Percentiles rank a stretch among this genome's conserved stretches.
Conservation (phyloP, 2,329 filamentous ascomycete genomes). For the Exophiala sp. region DNA sequence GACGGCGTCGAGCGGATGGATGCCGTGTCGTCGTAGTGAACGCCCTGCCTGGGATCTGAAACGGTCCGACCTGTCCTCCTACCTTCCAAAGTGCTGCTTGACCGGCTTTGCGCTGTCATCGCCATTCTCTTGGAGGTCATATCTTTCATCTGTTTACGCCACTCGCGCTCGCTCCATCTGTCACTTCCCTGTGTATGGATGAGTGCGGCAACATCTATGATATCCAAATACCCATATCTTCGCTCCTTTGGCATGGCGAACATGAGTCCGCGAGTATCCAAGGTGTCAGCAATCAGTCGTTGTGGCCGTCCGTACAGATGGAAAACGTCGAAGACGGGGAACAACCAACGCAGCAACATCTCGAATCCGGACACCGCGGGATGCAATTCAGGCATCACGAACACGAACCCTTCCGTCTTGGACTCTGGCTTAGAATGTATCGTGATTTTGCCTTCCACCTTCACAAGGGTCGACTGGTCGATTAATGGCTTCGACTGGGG, state of each 20-base stretch:
- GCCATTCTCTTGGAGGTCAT: slow-evolving; percentile 74
- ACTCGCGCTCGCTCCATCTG: slow-evolving; percentile 77
- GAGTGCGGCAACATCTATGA: slow-evolving; percentile 72
- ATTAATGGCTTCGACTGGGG: slow-evolving; percentile 90
- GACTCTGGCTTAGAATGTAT: slow-evolving; percentile 75
- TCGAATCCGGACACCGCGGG: slow-evolving; percentile 92
- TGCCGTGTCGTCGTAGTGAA: slow-evolving; percentile 45
- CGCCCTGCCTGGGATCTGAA: slow-evolving; percentile 32
- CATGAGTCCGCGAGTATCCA: slow-evolving; percentile 87
- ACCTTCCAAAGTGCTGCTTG: slow-evolving; percentile 36
- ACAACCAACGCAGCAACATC: slow-evolving; percentile 86
- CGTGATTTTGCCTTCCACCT: slow-evolving; percentile 84
- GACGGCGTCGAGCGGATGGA: slow-evolving; percentile 49
- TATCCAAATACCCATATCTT: slow-evolving; percentile 84
- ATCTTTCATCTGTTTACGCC: slow-evolving; percentile 84
- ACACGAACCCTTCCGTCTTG: slow-evolving; percentile 86
- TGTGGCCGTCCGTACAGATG: slow-evolving; percentile 83
- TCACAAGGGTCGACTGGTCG: slow-evolving; percentile 87
- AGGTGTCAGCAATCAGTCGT: slow-evolving; percentile 76
- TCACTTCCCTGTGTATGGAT: slow-evolving; percentile 72
- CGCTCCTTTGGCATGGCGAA: slow-evolving; percentile 91
- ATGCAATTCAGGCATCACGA: slow-evolving; percentile 92
- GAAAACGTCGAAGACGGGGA: slow-evolving; percentile 92
- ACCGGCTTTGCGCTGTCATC: slow-evolving; percentile 40
- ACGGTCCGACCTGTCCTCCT: slow-evolving; percentile 19